These are phyloP conservation scores for Talaromyces piceae DNA, from an alignment of 2,329 filamentous ascomycete species.

Conservation along the genomic window DNA sequence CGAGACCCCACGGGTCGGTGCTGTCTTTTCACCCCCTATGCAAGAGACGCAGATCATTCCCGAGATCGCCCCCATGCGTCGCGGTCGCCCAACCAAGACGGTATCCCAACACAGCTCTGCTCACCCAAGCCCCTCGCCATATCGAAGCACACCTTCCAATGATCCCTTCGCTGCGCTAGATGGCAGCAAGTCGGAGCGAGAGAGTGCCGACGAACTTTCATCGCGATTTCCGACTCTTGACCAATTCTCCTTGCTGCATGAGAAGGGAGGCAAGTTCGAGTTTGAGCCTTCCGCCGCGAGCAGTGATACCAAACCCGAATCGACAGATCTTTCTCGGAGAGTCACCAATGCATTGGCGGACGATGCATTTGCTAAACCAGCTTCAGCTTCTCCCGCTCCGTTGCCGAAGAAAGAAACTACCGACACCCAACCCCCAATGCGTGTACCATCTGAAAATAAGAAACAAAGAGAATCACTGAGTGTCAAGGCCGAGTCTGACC, in stretches of 20 bases:
- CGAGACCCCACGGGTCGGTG: constrained; percentile 61
- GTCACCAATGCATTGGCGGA: constrained; percentile 74
- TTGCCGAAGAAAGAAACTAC: constrained; percentile 24
- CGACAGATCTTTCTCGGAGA: constrained; percentile 54
- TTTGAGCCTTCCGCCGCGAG: constrained; percentile 56
- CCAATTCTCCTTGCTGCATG: constrained; percentile 84
- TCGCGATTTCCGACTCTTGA: constrained; percentile 83
- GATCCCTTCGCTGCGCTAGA: constrained; percentile 93
- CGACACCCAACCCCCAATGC: constrained; percentile 15
- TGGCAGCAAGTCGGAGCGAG: constrained; percentile 47
- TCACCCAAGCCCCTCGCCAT: constrained; percentile 61
- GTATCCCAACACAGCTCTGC: constrained; percentile 40
- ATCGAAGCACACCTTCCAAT: constrained; percentile 47
- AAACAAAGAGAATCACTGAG: constrained; percentile 18
- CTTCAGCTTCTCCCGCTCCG: constrained; percentile 22
- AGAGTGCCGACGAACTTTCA: constrained; percentile 69
- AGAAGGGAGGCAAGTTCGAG: constrained; percentile 74
- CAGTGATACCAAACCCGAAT: constrained; percentile 31
- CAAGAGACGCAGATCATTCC: constrained; percentile 68
- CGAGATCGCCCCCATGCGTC: constrained; percentile 87
- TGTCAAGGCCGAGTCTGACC: constrained; percentile 19
- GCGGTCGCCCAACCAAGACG: constrained; percentile 63
- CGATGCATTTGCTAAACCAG: constrained; percentile 62
- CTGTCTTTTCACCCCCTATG: constrained; percentile 69
- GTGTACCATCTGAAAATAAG: constrained; percentile 16